Evolutionary conservation across 2,329 filamentous ascomycete genomes (phyloP).

Genomic region (Magnaporthiopsis poae): DNA sequence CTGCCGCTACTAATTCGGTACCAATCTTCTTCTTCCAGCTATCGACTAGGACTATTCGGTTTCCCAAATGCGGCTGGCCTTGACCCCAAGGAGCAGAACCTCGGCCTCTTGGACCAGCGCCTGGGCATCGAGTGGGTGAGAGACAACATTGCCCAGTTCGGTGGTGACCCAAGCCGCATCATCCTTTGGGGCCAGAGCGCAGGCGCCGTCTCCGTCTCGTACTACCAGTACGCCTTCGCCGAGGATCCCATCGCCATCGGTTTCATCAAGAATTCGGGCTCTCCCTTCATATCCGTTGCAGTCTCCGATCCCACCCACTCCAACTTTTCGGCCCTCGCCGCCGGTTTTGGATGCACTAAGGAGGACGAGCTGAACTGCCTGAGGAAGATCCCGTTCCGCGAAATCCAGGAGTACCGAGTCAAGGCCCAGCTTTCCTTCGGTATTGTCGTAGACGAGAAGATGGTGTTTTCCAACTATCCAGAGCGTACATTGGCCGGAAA

Average conservation of each 20-base stretch:
- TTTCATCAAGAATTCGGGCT: constrained; percentile 14
- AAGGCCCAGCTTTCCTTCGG: not conserved
- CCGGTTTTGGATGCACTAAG: constrained; percentile 16
- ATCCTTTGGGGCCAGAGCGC: constrained; percentile 40
- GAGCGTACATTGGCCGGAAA: constrained; percentile 16
- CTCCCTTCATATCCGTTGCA: constrained; percentile 8
- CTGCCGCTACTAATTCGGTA: too few relatives aligned
- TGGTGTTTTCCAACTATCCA: constrained; percentile 24
- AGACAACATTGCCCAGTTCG: constrained; percentile 43
- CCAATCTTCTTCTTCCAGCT: constrained; percentile 30
- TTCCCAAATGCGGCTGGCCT: constrained; percentile 22
- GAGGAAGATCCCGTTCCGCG: constrained; percentile 22
- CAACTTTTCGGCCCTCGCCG: not conserved
- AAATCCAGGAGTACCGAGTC: constrained; percentile 17
- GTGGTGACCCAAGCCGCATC: constrained; percentile 39
- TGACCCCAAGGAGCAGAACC: constrained; percentile 29
- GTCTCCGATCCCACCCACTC: not conserved
- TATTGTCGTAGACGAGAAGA: constrained; percentile 12
- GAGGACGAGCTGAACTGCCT: constrained; percentile 27
- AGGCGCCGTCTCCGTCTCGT: constrained; percentile 38
- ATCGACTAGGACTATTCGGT: constrained; percentile 26
- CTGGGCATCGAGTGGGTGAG: constrained; percentile 43
- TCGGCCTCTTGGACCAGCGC: constrained; percentile 45
- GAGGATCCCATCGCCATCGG: constrained; percentile 4
- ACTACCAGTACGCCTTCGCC: not conserved